A percentile compares a stretch with the other conserved stretches of the same genome.
Conservation (phyloP, 1,284 basidiomycete species). For the Cryptococcus neoformans region DNA sequence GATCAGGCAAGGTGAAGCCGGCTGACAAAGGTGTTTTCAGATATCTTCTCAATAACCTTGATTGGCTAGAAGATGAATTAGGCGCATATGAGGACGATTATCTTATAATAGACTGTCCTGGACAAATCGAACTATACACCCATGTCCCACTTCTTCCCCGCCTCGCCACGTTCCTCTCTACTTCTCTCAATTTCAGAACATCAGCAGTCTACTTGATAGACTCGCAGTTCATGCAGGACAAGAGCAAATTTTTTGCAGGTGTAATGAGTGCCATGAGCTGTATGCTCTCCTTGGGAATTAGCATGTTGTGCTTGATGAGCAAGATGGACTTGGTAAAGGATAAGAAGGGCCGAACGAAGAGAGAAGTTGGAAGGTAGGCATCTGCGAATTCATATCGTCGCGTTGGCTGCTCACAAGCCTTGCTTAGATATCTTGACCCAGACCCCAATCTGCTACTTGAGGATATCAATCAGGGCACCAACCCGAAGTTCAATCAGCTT, state of each 20-base stretch:
- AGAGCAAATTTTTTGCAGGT: conserved; percentile 98
- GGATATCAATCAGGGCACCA: conserved; percentile 61
- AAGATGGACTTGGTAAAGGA: conserved; percentile 97
- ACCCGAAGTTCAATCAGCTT: conserved; percentile 86
- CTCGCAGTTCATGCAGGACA: conserved; percentile 98
- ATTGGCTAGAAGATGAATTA: conserved; percentile 98
- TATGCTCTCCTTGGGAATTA: conserved; percentile 96
- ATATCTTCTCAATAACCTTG: conserved; percentile 94
- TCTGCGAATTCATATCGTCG: background rate
- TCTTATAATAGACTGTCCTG: conserved; percentile 96
- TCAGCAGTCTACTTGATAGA: conserved; percentile 91
- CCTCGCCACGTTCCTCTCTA: conserved; percentile 62
- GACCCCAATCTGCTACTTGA: conserved; percentile 86
- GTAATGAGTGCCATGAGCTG: conserved; percentile 97
- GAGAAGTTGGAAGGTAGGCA: conserved; percentile 68
- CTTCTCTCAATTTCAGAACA: conserved; percentile 67
- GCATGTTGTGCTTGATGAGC: conserved; percentile 96
- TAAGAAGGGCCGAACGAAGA: conserved; percentile 65
- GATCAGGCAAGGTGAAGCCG: background rate
- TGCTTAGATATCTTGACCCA: conserved; percentile 81
- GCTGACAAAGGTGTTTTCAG: conserved; percentile 51
- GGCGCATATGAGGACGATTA: conserved; percentile 96
- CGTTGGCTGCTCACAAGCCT: background rate
- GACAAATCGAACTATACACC: conserved; percentile 98
- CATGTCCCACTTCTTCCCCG: conserved; percentile 95